Evolutionary conservation across 208 protist species (phyloP), one percentile per base, ranked within the genome.

Genomic region (Leishmania martiniquensis): DNA sequence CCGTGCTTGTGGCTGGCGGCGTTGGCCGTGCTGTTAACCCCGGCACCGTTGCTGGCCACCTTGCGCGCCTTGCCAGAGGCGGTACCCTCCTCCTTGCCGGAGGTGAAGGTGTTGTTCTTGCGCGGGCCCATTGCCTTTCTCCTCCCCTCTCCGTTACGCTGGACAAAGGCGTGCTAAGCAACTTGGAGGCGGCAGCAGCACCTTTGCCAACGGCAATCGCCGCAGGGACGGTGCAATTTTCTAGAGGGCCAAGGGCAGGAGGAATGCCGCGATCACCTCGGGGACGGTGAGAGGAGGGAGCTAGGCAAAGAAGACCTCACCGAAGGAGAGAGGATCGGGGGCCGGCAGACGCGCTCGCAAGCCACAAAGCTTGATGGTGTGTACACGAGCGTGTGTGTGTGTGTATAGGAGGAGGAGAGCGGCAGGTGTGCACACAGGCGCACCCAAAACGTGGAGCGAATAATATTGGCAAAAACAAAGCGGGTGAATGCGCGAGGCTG

Each of bases 31-130:
- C 29, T 74, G 70, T 20, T 32, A 4, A 9, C 42, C 32, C n/a
- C 15, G 9, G 17, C 1, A 3, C 51, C 65, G 2, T 59, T 39
- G 17, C 51, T 2, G 47, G 70, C 65, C 1, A 78, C 39, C 73
- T 78, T 81, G 47, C 76, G 76, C 59, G 78, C 45, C 32, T 85
- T 85, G 9, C 72, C 76, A 1, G 71, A 13, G 32, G 76, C 72
- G 0, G 73, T 45, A 45, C 81, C 72, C 45, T 85, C 76, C 17
- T 81, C 76, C 72, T 85, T 85, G 59, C 75, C 76, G 51, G 76
- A 59, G 22, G 72, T 59, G 32, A 72, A 45, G 12, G 81, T 71
- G 67, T 74, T 80, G 72, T n/a, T 78, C 63, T 80, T 84, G 37
- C 80, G 80, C 13, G 80, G 80, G 6, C 80, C 80, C 80, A 84